Evolutionary conservation across 2,329 filamentous ascomycete species (phyloP), one percentile per base, ranked within the genome.

Genomic region (Lasiodiplodia sp.): DNA sequence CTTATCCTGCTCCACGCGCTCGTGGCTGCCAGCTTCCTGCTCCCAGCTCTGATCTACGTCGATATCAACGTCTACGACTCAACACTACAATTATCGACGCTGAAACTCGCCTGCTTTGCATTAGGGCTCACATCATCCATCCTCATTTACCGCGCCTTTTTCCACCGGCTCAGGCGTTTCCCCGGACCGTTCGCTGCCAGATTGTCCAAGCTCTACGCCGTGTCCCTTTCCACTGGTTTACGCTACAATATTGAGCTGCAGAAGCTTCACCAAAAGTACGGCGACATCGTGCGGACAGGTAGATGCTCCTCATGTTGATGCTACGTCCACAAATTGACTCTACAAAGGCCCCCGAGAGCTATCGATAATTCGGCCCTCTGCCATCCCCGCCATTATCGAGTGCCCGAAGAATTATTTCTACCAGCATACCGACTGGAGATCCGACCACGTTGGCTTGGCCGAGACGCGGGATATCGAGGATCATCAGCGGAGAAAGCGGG

Each of bases 391-490:
- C 40, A 44, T 44, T 28, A 28, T 28, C 6, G 28, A 28, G 28
- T 28, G 28, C 40, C 18, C 40, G 40, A 44, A 44, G 12, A 14
- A 44, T 44, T 14, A 44, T 44, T 44, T 28, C 28, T 28, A 28
- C 28, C 28, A 28, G 28, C 28, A 28, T 28, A 28, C 28, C 28
- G 28, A 28, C 28, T 28, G 28, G 28, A 28, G 28, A 28, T 28
- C 28, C 28, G 28, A 28, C 28, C 28, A 28, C 28, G 28, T 28
- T 28, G 28, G 28, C 28, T 28, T 28, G 28, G 28, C 28, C 28
- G 28, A 71, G 6, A 76, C 74, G 2, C 73, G 77, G 21, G 68
- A 74, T 51, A 76, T 76, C 62, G 52, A 71, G 14, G 73, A 77
- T 7, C 78, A 80, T 67, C 73, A 71, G 40, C 69, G 72, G 28